These are phyloP conservation scores for Epichloe uncinata DNA, from an alignment of 2,329 filamentous ascomycete species.

Conservation along the genomic window DNA sequence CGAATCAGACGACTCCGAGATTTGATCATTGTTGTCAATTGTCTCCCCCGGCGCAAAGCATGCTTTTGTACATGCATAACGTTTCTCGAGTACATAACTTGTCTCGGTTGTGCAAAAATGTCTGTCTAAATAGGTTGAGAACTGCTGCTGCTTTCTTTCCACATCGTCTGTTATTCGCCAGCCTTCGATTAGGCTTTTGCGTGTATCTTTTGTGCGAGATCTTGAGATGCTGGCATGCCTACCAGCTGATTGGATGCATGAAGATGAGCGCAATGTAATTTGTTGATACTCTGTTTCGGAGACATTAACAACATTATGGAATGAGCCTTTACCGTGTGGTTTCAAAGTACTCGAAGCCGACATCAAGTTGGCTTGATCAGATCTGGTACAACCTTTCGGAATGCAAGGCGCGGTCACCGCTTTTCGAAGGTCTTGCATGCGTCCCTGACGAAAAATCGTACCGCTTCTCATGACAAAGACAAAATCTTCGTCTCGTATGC, in stretches of 20 bases:
- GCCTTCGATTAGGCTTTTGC: conserved; percentile 31
- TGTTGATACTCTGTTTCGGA: neutral
- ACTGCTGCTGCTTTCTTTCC: conserved; percentile 1
- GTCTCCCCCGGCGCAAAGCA: neutral
- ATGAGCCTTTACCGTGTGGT: too few relatives aligned
- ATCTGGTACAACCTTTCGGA: neutral
- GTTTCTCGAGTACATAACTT: neutral
- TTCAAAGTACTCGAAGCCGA: neutral
- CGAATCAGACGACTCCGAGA: neutral
- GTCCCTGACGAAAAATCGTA: conserved; percentile 52
- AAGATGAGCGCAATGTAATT: neutral
- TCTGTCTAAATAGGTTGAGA: conserved; percentile 3
- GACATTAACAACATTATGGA: too few relatives aligned
- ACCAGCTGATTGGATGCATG: neutral
- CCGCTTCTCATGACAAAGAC: conserved; percentile 69
- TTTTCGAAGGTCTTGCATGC: neutral
- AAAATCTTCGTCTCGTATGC: conserved; percentile 60
- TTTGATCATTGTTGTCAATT: neutral
- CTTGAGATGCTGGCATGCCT: neutral
- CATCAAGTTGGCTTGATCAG: neutral
- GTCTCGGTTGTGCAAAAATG: neutral
- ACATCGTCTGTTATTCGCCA: conserved; percentile 1
- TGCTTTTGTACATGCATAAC: neutral
- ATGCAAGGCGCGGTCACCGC: neutral
- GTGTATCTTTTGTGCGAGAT: conserved; percentile 37